Conservation (phyloP, 331 rosid species). For the Quercus tomentella region DNA sequence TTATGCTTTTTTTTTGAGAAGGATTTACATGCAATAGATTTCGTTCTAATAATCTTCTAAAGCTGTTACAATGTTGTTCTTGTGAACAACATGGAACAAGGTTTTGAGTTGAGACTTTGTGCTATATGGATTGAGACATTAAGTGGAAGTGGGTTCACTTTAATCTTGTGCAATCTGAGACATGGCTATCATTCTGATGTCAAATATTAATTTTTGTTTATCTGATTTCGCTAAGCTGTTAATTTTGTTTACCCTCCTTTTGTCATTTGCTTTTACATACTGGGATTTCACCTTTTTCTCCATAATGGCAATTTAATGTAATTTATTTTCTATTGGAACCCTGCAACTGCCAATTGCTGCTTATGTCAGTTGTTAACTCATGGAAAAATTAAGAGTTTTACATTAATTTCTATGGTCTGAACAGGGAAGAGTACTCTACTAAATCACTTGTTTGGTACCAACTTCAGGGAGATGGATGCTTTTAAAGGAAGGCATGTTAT, state of each 20-base stretch:
- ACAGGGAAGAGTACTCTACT: conserved; percentile 95
- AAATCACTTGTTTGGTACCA: conserved; percentile 76
- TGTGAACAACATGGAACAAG: not conserved
- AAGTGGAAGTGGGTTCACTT: not conserved
- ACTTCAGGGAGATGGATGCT: conserved; percentile 98
- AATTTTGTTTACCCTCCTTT: conserved; percentile 7
- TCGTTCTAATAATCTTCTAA: not conserved
- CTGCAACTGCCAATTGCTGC: not conserved
- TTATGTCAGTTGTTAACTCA: not conserved
- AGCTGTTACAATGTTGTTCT: not conserved
- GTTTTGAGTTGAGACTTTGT: not conserved
- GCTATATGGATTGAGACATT: not conserved
- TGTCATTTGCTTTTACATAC: not conserved
- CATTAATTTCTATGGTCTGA: conserved; percentile 10
- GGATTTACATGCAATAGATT: not conserved
- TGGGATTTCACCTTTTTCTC: not conserved
- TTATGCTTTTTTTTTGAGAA: not conserved
- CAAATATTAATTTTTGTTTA: not conserved
- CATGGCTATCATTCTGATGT: not conserved
- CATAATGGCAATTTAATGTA: not conserved
- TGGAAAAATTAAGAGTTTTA: not conserved
- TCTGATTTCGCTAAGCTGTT: not conserved
- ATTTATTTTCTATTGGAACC: not conserved
- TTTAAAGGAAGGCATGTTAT: conserved; percentile 83
- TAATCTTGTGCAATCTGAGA: not conserved